phyloP scores from a whole-genome alignment of 2,329 filamentous ascomycete species.

The Trichoderma endophyticum region DNA sequence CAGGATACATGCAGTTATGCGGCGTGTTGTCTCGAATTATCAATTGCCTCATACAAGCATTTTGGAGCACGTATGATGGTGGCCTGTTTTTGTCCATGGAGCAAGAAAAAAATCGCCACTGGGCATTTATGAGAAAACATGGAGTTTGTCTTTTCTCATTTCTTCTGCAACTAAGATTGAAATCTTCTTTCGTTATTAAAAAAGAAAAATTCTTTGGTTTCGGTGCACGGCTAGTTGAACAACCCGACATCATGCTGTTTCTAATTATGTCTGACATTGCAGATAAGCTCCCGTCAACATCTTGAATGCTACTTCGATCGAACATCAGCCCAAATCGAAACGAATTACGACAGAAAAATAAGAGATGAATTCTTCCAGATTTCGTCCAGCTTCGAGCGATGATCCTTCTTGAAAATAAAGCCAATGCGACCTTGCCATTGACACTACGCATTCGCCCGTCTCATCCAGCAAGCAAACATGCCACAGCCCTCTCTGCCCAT shows the following conservation, averaged over 20 bases:
- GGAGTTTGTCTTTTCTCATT: neutral
- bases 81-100: neutral
- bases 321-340: neutral
- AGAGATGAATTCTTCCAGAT: neutral
- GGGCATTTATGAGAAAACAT: neutral
- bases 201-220: neutral
- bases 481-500: neutral
- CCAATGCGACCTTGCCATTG: neutral
- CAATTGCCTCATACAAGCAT: neutral
- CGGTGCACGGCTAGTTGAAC: neutral
- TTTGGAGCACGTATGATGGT: neutral
- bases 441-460: neutral
- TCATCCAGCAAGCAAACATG: neutral
- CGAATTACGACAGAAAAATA: neutral
- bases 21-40: neutral
- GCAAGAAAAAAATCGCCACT: neutral
- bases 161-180: neutral
- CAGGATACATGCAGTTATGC: neutral
- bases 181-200: neutral
- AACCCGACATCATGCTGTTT: neutral
- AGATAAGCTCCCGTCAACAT: neutral
- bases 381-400: neutral
- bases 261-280: neutral
- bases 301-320: neutral
- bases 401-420: neutral